Conservation (phyloP, 257 asterid genomes). For the Penstemon newberryi region DNA sequence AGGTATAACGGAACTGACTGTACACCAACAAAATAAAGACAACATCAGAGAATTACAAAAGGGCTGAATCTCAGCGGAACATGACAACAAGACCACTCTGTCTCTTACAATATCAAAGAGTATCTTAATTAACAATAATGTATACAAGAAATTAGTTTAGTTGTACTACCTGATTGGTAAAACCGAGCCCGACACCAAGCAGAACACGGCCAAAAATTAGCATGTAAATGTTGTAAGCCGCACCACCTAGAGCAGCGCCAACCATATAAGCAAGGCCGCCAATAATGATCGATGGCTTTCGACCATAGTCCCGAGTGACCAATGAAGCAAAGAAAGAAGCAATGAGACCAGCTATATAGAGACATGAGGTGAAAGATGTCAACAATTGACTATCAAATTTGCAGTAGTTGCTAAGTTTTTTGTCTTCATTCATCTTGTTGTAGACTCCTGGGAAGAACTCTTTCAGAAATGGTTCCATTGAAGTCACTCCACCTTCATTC, state of each 20-base stretch:
- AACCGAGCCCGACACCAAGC: slow-evolving; percentile 82
- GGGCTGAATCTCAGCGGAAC: too few relatives aligned
- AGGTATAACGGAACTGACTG: slow-evolving; percentile 59
- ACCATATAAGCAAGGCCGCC: slow-evolving; percentile 71
- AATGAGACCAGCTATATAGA: slow-evolving; percentile 69
- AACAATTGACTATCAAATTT: slow-evolving; percentile 68
- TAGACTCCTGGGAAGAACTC: slow-evolving; percentile 68
- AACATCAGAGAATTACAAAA: too few relatives aligned
- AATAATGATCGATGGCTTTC: slow-evolving; percentile 54
- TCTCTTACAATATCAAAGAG: too few relatives aligned
- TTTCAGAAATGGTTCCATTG: slow-evolving; percentile 71
- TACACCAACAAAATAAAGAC: slow-evolving; percentile 2
- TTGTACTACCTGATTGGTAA: slow-evolving; percentile 63
- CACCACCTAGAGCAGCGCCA: slow-evolving; percentile 75
- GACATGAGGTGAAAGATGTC: slow-evolving; percentile 76
- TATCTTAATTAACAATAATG: too few relatives aligned
- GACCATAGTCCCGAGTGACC: slow-evolving; percentile 56
- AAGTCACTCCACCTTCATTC: slow-evolving; percentile 72
- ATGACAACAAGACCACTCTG: too few relatives aligned
- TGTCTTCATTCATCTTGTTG: slow-evolving; percentile 53
- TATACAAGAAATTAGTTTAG: not conserved
- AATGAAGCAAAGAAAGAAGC: slow-evolving; percentile 67
- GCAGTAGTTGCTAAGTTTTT: slow-evolving; percentile 67
- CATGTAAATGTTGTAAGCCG: slow-evolving; percentile 60
- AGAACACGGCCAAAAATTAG: slow-evolving; percentile 66